Evolutionary conservation across 306 rosid genomes (phyloP).

Genomic region (Ormosia emarginata): DNA sequence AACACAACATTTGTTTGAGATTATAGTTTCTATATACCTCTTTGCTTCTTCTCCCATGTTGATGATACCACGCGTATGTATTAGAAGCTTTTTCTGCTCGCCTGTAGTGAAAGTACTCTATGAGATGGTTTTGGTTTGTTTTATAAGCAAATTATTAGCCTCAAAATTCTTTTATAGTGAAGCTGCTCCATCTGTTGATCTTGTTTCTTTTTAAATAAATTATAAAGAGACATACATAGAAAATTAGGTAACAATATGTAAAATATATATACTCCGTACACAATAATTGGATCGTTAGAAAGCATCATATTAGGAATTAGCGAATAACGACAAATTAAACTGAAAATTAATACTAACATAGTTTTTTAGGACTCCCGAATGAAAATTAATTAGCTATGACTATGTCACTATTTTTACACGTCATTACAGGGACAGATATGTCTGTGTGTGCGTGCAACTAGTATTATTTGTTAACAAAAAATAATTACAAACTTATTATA

Average conservation of each 20-base stretch:
- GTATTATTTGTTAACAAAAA: neutral
- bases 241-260: neutral
- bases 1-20: neutral
- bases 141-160: neutral
- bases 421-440: neutral
- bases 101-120: neutral
- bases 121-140: neutral
- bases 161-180: neutral
- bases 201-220: neutral
- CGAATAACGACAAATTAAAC: neutral
- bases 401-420: neutral
- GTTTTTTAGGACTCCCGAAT: neutral
- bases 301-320: neutral
- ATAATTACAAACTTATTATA: no score
- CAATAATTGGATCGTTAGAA: neutral
- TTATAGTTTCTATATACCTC: constrained; percentile 2
- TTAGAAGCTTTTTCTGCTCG: neutral
- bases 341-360: neutral
- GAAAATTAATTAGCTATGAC: neutral
- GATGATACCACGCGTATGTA: neutral
- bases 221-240: neutral
- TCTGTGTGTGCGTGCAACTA: neutral
- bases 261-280: neutral
- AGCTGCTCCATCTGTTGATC: neutral
- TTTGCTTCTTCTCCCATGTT: constrained; percentile 32